Percentiles rank a stretch among this genome's conserved stretches.
phyloP scores from a whole-genome alignment of 1,284 basidiomycete genomes.

The Cutaneotrichosporon dermatis region DNA sequence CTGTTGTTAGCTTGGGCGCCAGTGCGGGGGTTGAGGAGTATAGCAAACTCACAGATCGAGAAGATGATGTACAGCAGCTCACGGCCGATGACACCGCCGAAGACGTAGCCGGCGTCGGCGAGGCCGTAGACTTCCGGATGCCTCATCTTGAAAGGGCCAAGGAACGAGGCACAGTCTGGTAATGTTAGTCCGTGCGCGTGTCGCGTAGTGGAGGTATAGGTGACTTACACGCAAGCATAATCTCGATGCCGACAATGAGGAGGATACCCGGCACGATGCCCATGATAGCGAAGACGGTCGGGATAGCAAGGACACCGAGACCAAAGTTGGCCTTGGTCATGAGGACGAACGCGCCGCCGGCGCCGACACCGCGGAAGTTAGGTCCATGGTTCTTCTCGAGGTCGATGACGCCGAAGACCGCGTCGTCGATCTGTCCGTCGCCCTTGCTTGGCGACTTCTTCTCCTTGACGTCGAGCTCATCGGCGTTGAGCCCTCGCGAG shows the following conservation, averaged over 20 bases:
- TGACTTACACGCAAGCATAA: constrained; percentile 27
- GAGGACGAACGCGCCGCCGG: constrained; percentile 19
- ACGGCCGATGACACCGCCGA: constrained; percentile 24
- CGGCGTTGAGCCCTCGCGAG: too few species aligned
- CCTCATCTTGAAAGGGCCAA: constrained; percentile 23
- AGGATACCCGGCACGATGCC: constrained; percentile 37
- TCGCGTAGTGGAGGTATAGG: too few species aligned
- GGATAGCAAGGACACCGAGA: constrained; percentile 35
- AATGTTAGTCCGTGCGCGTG: too few species aligned
- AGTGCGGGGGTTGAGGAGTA: background rate
- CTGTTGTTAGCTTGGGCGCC: background rate
- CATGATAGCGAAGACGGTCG: constrained; percentile 28
- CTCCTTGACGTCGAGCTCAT: background rate
- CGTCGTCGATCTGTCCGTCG: constrained; percentile 12
- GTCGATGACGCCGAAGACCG: constrained; percentile 28
- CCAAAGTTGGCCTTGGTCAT: constrained; percentile 35
- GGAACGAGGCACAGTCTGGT: constrained; percentile 14
- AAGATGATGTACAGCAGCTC: constrained; percentile 25
- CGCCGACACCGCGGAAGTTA: constrained; percentile 28
- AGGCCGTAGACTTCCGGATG: constrained; percentile 26
- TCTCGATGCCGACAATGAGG: constrained; percentile 27
- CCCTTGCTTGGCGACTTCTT: background rate
- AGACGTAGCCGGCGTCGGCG: constrained; percentile 28
- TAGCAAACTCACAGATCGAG: constrained; percentile 6
- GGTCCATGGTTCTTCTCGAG: constrained; percentile 21